Conservation (phyloP, 1,284 basidiomycete species). For the Pisolithus thermaeus region DNA sequence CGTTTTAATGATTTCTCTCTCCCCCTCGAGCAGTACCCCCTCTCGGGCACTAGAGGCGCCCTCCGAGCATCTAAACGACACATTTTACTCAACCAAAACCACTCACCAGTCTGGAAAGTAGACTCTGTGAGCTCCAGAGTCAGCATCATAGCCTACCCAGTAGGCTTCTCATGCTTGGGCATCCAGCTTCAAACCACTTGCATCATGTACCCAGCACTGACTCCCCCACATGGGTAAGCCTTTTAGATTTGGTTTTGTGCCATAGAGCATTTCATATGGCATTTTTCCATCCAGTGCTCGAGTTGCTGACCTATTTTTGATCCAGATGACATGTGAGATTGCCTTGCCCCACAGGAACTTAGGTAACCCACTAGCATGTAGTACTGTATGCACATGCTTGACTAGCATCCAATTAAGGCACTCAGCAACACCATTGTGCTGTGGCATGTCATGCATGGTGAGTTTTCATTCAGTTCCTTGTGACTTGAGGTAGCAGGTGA, state of each 20-base stretch:
- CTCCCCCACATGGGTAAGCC: slow-evolving; percentile 22
- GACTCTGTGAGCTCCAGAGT: not conserved
- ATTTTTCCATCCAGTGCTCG: not conserved
- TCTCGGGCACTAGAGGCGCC: not conserved
- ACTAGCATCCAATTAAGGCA: not conserved
- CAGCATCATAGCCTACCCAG: slow-evolving; percentile 22
- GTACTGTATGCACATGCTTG: not conserved
- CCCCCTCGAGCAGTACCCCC: not conserved
- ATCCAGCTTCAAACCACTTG: slow-evolving; percentile 17
- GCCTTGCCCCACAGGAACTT: not conserved
- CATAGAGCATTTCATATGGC: slow-evolving; percentile 14
- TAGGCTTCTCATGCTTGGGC: slow-evolving; percentile 2
- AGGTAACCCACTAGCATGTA: not conserved
- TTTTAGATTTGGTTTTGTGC: slow-evolving; percentile 22
- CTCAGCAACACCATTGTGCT: not conserved
- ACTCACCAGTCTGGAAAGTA: not conserved
- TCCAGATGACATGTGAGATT: not conserved
- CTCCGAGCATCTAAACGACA: not conserved
- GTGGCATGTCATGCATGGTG: not conserved
- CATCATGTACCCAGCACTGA: slow-evolving; percentile 10
- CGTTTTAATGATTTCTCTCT: not conserved
- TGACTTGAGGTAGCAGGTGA: slow-evolving; percentile 22
- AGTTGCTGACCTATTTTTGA: not conserved
- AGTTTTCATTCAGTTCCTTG: not conserved
- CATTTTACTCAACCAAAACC: not conserved